Evolutionary conservation across 176 grass and related monocot genomes (phyloP).

Genomic region (Juncus inflexus): DNA sequence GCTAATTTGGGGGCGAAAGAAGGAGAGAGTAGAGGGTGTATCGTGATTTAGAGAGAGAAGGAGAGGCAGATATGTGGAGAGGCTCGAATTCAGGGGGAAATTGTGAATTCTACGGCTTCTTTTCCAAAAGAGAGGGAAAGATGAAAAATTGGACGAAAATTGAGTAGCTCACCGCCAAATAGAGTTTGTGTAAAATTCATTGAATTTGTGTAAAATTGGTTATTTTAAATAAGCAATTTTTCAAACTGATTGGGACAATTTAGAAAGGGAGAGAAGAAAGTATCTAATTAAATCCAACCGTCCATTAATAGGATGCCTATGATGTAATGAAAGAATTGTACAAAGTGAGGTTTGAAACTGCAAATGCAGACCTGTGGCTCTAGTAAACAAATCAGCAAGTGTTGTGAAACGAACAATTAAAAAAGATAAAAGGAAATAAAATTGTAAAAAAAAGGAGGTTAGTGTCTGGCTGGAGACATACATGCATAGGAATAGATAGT

Average conservation of each 20-base stretch:
- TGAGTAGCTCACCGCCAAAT: too few species aligned
- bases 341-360: slow-evolving; percentile 22
- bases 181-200: too few species aligned
- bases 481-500: slow-evolving; percentile 21
- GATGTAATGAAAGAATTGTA: slow-evolving; percentile 26
- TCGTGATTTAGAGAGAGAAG: too few species aligned
- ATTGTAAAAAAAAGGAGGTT: slow-evolving; percentile 3
- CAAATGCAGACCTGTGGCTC: slow-evolving; percentile 11
- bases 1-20: too few species aligned
- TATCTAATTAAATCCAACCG: slow-evolving; percentile 2
- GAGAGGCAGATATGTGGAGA: too few species aligned
- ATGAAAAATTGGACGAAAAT: too few species aligned
- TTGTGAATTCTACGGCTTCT: too few species aligned
- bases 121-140: too few species aligned
- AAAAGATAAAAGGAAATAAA: not conserved
- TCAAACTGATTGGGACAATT: slow-evolving; percentile 7
- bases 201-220: slow-evolving; percentile 3
- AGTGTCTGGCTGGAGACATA: slow-evolving; percentile 17
- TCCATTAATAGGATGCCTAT: slow-evolving; percentile 38
- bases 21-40: too few species aligned
- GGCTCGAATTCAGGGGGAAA: too few species aligned
- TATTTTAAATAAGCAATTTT: slow-evolving; percentile 18
- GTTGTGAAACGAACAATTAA: not conserved
- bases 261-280: slow-evolving; percentile 1
- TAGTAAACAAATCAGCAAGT: not conserved